A percentile compares a stretch with the other conserved stretches of the same genome.
These are phyloP conservation scores for Hemisphaericaspora subhashii DNA, from an alignment of 1,139 yeast genomes.

Conservation along the genomic window DNA sequence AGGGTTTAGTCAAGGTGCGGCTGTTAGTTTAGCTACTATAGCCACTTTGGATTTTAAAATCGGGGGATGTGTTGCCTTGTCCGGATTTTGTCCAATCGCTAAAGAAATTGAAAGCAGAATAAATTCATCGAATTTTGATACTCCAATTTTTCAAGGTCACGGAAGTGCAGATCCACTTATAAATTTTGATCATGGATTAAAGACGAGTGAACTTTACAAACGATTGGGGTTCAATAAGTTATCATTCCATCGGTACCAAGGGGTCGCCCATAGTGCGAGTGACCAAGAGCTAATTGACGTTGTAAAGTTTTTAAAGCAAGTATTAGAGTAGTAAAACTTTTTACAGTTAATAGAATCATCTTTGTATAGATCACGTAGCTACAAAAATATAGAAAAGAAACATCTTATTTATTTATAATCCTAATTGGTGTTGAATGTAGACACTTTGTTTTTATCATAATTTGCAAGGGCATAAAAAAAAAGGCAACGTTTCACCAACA, in stretches of 20 bases:
- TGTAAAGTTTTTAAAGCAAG: constrained; percentile 43
- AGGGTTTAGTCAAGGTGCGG: constrained; percentile 95
- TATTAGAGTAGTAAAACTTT: no score
- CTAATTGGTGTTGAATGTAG: no score
- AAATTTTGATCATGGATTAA: constrained; percentile 45
- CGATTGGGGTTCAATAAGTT: constrained; percentile 53
- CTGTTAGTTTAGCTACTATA: constrained; percentile 63
- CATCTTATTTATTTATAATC: no score
- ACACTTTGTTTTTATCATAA: no score
- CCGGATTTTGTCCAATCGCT: constrained; percentile 72
- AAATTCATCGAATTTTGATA: constrained; percentile 44
- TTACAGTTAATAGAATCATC: no score
- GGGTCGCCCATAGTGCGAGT: constrained; percentile 65
- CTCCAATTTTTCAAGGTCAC: constrained; percentile 89
- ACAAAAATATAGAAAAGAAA: no score
- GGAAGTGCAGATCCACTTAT: constrained; percentile 79
- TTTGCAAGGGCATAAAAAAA: no score
- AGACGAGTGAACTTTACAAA: constrained; percentile 48
- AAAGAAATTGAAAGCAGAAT: constrained; percentile 34
- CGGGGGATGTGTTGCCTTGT: constrained; percentile 76
- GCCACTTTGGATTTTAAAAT: constrained; percentile 53
- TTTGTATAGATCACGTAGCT: no score
- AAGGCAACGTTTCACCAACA: no score
- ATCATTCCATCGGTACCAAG: constrained; percentile 58
- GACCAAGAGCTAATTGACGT: constrained; percentile 68